Evolutionary conservation across 2,329 filamentous ascomycete genomes (phyloP).

Genomic region (Amauroascus verrucosus): DNA sequence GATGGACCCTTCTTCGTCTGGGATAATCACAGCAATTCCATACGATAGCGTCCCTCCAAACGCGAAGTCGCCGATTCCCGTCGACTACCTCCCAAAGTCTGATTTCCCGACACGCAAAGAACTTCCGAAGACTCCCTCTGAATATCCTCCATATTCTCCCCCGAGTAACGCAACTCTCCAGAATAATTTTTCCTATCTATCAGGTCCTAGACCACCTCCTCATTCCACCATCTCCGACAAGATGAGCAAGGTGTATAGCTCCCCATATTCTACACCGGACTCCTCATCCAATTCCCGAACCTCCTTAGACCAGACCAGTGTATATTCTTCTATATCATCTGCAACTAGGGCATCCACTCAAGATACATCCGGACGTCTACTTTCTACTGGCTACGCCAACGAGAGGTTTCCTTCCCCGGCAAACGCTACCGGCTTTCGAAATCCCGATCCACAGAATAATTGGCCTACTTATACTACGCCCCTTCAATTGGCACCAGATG

Average conservation of each 20-base stretch:
- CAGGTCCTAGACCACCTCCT: conserved; percentile 52
- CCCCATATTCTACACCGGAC: conserved; percentile 48
- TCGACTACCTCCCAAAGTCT: conserved; percentile 61
- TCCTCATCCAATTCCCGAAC: conserved; percentile 45
- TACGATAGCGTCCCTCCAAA: conserved; percentile 63
- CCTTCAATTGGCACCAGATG: conserved; percentile 25
- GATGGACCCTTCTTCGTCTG: conserved; percentile 61
- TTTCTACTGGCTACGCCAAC: conserved; percentile 29
- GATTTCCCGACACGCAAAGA: conserved; percentile 56
- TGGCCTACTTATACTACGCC: conserved; percentile 37
- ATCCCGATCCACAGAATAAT: conserved; percentile 36
- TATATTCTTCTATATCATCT: conserved; percentile 52
- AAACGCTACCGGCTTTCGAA: conserved; percentile 30
- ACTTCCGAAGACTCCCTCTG: conserved; percentile 60
- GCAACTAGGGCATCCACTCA: conserved; percentile 47
- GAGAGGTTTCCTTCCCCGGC: conserved; percentile 25
- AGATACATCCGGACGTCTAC: conserved; percentile 40
- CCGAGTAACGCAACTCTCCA: conserved; percentile 49
- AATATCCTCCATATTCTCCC: conserved; percentile 83
- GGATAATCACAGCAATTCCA: conserved; percentile 77
- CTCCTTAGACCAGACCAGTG: conserved; percentile 55
- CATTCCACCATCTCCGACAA: conserved; percentile 48
- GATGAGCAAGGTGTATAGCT: conserved; percentile 60
- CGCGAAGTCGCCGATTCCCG: conserved; percentile 57
- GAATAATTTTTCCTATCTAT: conserved; percentile 46